phyloP scores from a whole-genome alignment of 345 rosid genomes.

The Nephelium lappaceum region DNA sequence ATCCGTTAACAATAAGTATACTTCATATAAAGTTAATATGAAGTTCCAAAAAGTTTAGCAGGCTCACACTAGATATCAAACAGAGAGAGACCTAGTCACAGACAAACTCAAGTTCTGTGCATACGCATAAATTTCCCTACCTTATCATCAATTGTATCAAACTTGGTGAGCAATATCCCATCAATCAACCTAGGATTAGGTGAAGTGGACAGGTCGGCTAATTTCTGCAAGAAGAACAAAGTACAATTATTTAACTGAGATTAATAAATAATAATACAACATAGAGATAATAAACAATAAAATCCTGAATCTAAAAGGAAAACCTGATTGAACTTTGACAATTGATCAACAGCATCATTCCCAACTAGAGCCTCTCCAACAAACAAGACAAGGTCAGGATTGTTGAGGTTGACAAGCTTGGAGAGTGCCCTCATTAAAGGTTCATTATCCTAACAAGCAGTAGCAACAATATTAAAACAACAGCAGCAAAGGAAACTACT shows the following conservation, averaged over 20 bases:
- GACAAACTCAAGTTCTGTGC: background rate
- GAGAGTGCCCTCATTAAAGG: constrained; percentile 99
- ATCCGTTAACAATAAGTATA: background rate
- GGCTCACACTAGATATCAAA: background rate
- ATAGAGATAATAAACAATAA: background rate
- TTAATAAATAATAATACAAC: background rate
- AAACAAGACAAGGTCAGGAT: constrained; percentile 89
- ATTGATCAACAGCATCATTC: constrained; percentile 95
- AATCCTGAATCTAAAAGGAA: constrained; percentile 2
- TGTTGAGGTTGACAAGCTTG: constrained; percentile 82
- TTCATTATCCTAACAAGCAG: constrained; percentile 73
- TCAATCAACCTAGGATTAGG: constrained; percentile 77
- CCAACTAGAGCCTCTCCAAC: constrained; percentile 99
- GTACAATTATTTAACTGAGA: constrained; percentile 13
- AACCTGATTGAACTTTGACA: constrained; percentile 96
- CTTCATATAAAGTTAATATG: background rate
- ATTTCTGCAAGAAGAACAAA: constrained; percentile 52
- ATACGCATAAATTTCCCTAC: constrained; percentile 29
- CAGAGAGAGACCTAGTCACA: background rate
- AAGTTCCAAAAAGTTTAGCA: background rate
- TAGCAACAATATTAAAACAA: background rate
- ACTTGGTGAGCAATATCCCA: constrained; percentile 95
- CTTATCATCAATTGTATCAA: constrained; percentile 97
- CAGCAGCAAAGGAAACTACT: background rate
- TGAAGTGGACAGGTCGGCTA: constrained; percentile 84